Evolutionary conservation across 306 rosid species (phyloP).

Genomic region (Vicia faba): DNA sequence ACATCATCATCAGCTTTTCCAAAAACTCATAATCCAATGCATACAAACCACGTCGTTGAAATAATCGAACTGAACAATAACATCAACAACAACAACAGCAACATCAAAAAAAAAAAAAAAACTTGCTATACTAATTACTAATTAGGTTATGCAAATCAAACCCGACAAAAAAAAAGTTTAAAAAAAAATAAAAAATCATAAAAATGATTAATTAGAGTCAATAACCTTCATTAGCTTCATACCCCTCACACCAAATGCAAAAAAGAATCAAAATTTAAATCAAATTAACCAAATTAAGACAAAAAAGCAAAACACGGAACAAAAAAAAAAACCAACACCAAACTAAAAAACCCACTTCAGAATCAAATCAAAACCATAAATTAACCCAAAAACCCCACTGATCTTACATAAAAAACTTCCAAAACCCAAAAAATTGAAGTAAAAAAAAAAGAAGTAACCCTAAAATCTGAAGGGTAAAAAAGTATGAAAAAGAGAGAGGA

Average conservation of each 20-base stretch:
- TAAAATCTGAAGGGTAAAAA: constrained; percentile 34
- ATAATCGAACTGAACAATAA: background rate
- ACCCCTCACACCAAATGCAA: constrained; percentile 1
- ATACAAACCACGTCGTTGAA: background rate
- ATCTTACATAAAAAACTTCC: constrained; percentile 32
- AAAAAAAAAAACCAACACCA: background rate
- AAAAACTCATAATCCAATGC: constrained; percentile 28
- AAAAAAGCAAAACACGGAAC: background rate
- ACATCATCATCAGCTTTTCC: constrained; percentile 6
- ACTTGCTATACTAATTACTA: background rate
- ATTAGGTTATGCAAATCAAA: constrained; percentile 27
- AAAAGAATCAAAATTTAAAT: constrained; percentile 21
- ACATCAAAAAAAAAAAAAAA: background rate
- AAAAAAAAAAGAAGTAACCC: constrained; percentile 38
- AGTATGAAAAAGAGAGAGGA: background rate
- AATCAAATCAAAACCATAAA: constrained; percentile 35
- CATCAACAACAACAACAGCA: background rate
- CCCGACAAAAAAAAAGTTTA: background rate
- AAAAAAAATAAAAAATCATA: background rate
- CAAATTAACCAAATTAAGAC: constrained; percentile 7
- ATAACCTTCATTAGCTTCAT: constrained; percentile 10
- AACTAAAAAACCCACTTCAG: background rate
- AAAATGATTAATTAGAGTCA: constrained; percentile 7
- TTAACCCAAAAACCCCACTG: constrained; percentile 1
- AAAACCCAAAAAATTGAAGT: background rate